Conservation (phyloP, 805 yeast genomes). For the Monosporozyma siamensis region DNA sequence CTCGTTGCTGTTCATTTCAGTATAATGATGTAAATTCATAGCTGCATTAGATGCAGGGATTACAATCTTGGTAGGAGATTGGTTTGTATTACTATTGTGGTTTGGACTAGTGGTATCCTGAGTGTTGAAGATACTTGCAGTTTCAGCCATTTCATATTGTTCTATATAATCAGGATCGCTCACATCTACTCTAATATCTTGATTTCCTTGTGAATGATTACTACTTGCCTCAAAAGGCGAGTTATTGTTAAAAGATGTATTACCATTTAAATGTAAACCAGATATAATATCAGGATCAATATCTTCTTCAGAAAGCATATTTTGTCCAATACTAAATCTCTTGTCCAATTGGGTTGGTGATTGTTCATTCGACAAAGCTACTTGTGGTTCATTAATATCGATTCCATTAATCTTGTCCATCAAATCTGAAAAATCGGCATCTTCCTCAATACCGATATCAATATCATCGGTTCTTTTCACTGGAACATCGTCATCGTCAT, state of each 20-base stretch:
- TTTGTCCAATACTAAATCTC: not conserved
- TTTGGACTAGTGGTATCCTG: not conserved
- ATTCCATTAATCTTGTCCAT: conserved; percentile 17
- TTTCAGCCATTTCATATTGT: conserved; percentile 22
- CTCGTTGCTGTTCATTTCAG: not conserved
- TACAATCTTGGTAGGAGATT: not conserved
- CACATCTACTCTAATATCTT: conserved; percentile 12
- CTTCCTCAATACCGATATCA: not conserved
- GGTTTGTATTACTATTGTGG: not conserved
- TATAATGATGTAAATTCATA: not conserved
- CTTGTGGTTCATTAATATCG: conserved; percentile 6
- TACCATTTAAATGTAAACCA: not conserved
- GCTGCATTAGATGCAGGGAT: not conserved
- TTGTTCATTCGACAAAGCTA: not conserved
- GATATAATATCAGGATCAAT: not conserved
- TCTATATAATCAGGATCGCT: conserved; percentile 27
- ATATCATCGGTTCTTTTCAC: conserved; percentile 5
- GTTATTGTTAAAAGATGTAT: not conserved
- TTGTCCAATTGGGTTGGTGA: not conserved
- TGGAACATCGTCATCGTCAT: conserved; percentile 5
- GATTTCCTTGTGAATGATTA: not conserved
- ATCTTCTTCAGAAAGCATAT: conserved; percentile 1
- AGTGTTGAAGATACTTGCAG: conserved; percentile 17
- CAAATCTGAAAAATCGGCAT: conserved; percentile 10
- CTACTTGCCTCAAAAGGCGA: not conserved